phyloP scores from a whole-genome alignment of 2,329 filamentous ascomycete genomes.

The Claviceps sorghi region DNA sequence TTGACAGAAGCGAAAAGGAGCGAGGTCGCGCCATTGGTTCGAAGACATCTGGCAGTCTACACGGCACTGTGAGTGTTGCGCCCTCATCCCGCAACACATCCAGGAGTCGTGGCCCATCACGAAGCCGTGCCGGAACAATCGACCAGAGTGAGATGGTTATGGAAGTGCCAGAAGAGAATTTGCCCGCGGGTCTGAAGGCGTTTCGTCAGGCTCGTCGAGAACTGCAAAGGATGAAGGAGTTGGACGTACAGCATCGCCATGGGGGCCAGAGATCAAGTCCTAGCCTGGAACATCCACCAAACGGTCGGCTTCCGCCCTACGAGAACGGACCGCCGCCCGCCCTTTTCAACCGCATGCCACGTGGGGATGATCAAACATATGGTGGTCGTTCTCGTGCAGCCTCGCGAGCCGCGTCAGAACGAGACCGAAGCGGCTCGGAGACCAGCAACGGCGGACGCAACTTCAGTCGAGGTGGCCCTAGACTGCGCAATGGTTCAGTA shows the following conservation, averaged over 20 bases:
- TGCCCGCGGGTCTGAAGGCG: constrained; percentile 38
- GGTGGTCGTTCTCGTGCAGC: constrained; percentile 14
- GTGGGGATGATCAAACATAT: constrained; percentile 24
- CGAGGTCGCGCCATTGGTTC: constrained; percentile 37
- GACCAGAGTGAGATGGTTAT: background rate
- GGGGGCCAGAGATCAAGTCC: constrained; percentile 4
- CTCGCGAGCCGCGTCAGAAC: constrained; percentile 25
- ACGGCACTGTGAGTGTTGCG: constrained; percentile 24
- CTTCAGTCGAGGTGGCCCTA: constrained; percentile 25
- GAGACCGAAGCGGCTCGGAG: constrained; percentile 41
- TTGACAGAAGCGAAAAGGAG: constrained; percentile 28
- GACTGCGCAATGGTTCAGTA: constrained; percentile 23
- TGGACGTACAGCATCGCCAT: constrained; percentile 31
- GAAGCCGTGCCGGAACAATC: background rate
- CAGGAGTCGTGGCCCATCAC: constrained; percentile 1
- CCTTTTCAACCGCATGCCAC: constrained; percentile 29
- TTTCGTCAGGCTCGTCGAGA: constrained; percentile 45
- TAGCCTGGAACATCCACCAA: constrained; percentile 11
- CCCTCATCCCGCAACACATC: constrained; percentile 24
- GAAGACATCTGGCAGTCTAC: constrained; percentile 46
- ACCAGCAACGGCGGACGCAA: constrained; percentile 31
- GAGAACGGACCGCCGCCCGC: constrained; percentile 32
- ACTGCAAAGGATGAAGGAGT: constrained; percentile 39
- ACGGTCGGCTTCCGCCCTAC: constrained; percentile 24
- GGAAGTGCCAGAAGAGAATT: constrained; percentile 24